Percentiles rank a stretch among this genome's conserved stretches.
phyloP scores from a whole-genome alignment of 768 basidiomycete genomes.

The Russula sp. region DNA sequence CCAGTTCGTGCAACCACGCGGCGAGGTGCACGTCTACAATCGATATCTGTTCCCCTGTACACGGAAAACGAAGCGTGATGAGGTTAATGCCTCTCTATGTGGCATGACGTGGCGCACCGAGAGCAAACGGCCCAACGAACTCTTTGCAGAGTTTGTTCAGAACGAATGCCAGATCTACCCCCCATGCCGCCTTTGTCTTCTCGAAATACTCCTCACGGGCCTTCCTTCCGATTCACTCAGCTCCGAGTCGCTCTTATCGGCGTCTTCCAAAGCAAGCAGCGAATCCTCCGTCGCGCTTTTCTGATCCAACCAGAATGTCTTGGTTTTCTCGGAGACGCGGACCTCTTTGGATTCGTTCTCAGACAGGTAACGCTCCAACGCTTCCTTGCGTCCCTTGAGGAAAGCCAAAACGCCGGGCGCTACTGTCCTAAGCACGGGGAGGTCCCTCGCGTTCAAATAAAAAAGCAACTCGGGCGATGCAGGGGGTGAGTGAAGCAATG shows the following conservation, averaged over 20 bases:
- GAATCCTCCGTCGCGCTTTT: slow-evolving; percentile 45
- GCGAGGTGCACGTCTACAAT: slow-evolving; percentile 78
- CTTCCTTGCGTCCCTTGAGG: slow-evolving; percentile 48
- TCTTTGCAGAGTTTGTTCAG: slow-evolving; percentile 52
- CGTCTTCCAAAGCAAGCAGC: slow-evolving; percentile 47
- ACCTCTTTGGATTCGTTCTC: slow-evolving; percentile 50
- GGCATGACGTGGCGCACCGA: slow-evolving; percentile 47
- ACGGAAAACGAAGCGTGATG: neutral
- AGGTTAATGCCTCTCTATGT: neutral
- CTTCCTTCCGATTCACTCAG: slow-evolving; percentile 42
- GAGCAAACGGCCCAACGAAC: slow-evolving; percentile 59
- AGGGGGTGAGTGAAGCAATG: slow-evolving; percentile 59
- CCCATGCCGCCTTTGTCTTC: slow-evolving; percentile 53
- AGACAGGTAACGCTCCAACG: slow-evolving; percentile 49
- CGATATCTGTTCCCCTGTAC: slow-evolving; percentile 77
- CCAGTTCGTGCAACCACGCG: slow-evolving; percentile 67
- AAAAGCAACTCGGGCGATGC: slow-evolving; percentile 62
- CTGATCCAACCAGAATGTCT: slow-evolving; percentile 59
- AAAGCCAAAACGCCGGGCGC: slow-evolving; percentile 44
- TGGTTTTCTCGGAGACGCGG: slow-evolving; percentile 59
- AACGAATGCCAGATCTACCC: slow-evolving; percentile 45
- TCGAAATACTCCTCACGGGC: slow-evolving; percentile 51
- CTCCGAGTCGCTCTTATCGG: slow-evolving; percentile 41
- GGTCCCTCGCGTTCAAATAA: slow-evolving; percentile 58
- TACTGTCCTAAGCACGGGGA: slow-evolving; percentile 48